These are phyloP conservation scores for Cercospora sp. DNA, from an alignment of 2,329 filamentous ascomycete genomes.

Conservation along the genomic window DNA sequence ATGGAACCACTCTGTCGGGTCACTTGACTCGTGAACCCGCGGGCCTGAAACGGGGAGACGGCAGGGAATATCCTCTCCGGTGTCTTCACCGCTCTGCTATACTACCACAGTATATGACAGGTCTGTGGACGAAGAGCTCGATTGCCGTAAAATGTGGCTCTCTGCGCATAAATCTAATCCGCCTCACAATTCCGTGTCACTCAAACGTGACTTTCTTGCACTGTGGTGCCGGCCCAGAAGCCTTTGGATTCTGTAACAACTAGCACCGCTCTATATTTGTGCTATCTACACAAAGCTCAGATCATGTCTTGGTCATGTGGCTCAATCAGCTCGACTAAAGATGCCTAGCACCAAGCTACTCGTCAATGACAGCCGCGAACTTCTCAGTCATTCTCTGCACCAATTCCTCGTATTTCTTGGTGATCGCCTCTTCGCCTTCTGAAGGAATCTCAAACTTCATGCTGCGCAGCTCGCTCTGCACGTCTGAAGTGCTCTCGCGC, in stretches of 20 bases:
- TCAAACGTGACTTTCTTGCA: neutral
- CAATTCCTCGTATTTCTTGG: conserved; percentile 93
- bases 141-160: neutral
- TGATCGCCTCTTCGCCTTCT: conserved; percentile 76
- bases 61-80: neutral
- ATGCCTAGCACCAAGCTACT: conserved; percentile 57
- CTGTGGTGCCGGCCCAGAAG: neutral
- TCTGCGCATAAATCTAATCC: neutral
- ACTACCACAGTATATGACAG: neutral
- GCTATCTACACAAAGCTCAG: conserved; percentile 5
- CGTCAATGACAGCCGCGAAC: conserved; percentile 93
- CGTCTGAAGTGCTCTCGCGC: conserved; percentile 81
- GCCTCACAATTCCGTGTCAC: neutral
- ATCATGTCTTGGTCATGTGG: neutral
- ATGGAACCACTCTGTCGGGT: neutral
- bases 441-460: conserved; percentile 96
- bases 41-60: neutral
- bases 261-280: conserved; percentile 16
- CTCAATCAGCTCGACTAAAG: conserved; percentile 6
- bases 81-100: neutral
- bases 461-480: conserved; percentile 79
- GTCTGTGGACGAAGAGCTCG: neutral
- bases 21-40: neutral
- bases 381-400: conserved; percentile 93
- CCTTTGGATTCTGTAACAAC: conserved; percentile 5